phyloP scores from a whole-genome alignment of 2,329 filamentous ascomycete genomes.

The Zymoseptoria brevis region DNA sequence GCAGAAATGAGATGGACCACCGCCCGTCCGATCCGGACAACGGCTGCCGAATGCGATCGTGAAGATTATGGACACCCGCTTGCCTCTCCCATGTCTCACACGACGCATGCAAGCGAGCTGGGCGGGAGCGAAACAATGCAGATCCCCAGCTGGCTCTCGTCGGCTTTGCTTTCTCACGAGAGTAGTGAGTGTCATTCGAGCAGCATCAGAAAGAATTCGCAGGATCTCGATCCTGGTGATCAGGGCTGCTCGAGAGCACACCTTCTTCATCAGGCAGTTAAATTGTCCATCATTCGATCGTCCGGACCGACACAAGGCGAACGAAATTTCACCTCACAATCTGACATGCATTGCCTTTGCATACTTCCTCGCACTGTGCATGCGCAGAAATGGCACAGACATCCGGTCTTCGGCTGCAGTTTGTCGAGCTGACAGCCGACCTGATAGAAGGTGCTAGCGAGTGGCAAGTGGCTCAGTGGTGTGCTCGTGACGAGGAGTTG shows the following conservation, averaged over 20 bases:
- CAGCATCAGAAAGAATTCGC: too few relatives aligned
- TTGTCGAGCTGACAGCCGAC: neutral
- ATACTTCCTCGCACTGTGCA: neutral
- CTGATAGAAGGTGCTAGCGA: neutral
- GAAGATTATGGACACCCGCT: neutral
- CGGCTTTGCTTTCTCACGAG: too few relatives aligned
- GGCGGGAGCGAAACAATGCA: neutral
- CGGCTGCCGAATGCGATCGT: neutral
- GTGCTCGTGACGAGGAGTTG: neutral
- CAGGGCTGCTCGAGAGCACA: too few relatives aligned
- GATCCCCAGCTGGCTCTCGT: too few relatives aligned
- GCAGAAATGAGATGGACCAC: neutral
- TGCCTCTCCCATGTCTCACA: neutral
- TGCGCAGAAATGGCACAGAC: neutral
- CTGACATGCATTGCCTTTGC: neutral
- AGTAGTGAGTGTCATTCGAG: too few relatives aligned
- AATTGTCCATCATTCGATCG: too few relatives aligned
- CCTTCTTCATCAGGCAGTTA: too few relatives aligned
- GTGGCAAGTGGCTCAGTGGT: neutral
- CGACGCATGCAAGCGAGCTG: neutral
- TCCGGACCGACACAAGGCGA: too few relatives aligned
- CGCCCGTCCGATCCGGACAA: neutral
- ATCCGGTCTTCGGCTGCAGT: neutral
- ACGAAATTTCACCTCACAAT: too few relatives aligned
- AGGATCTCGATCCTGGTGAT: too few relatives aligned